These are phyloP conservation scores for Populus hybrid DNA, from an alignment of 441 rosid species.

Conservation along the genomic window DNA sequence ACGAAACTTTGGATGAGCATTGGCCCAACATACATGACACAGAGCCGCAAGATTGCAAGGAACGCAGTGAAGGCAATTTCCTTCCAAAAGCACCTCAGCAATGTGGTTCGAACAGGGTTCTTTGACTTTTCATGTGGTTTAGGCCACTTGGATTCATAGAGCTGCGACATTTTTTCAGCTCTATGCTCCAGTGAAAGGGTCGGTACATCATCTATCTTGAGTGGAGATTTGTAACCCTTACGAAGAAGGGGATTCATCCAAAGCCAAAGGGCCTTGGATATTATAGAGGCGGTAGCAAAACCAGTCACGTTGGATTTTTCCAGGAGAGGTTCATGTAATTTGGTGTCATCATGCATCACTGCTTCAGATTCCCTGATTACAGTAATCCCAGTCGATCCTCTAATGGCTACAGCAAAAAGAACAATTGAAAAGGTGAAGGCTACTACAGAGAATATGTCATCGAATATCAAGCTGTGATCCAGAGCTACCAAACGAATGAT, in stretches of 20 bases:
- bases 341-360: constrained; percentile 27
- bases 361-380: constrained; percentile 29
- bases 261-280: constrained; percentile 79
- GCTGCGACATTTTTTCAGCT: constrained; percentile 66
- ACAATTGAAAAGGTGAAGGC: constrained; percentile 56
- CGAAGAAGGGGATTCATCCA: constrained; percentile 89
- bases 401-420: constrained; percentile 53
- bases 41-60: constrained; percentile 69
- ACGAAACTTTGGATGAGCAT: constrained; percentile 78
- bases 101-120: constrained; percentile 70
- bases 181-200: constrained; percentile 64
- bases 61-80: constrained; percentile 76
- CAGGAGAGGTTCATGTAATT: constrained; percentile 31
- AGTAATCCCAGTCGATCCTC: constrained; percentile 65
- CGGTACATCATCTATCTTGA: constrained; percentile 68
- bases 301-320: constrained; percentile 47
- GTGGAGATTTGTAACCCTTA: constrained; percentile 80
- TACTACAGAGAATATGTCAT: constrained; percentile 50
- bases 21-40: constrained; percentile 85
- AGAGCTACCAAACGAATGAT: constrained; percentile 37
- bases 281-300: constrained; percentile 68
- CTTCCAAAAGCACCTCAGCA: constrained; percentile 77
- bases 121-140: constrained; percentile 53
- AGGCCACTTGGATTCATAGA: constrained; percentile 74
- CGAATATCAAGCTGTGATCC: constrained; percentile 34